Percentiles rank a stretch among this genome's conserved stretches.
phyloP scores from a whole-genome alignment of 768 basidiomycete species.

The Polyporus arcularius region DNA sequence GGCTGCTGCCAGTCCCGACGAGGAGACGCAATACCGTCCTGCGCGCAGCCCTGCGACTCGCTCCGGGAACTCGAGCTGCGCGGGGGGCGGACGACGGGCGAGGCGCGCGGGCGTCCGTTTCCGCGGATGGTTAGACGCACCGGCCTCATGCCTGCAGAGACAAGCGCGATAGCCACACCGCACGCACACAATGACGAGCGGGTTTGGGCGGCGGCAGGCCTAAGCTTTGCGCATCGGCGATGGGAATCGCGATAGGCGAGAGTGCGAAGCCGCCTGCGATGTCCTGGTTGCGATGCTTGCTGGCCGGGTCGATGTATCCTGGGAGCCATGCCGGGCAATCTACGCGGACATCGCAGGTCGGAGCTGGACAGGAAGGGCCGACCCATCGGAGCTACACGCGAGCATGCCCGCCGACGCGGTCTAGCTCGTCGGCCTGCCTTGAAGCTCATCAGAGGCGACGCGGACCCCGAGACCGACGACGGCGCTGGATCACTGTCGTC shows the following conservation, averaged over 20 bases:
- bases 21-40: background rate
- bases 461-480: background rate
- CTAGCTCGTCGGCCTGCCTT: background rate
- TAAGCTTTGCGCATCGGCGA: slow-evolving; percentile 11
- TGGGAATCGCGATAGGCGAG: slow-evolving; percentile 18
- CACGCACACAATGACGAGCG: slow-evolving; percentile 9
- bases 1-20: background rate
- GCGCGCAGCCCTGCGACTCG: slow-evolving; percentile 3
- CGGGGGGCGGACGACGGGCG: too few species aligned
- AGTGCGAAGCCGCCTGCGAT: background rate
- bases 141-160: background rate
- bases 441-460: background rate
- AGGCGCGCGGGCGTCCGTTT: too few species aligned
- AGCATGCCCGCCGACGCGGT: background rate
- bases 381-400: background rate
- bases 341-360: background rate
- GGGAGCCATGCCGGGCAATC: background rate
- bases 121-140: background rate
- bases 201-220: background rate
- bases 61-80: slow-evolving; percentile 1
- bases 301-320: too few species aligned
- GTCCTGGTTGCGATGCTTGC: background rate
- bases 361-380: background rate
- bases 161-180: background rate
- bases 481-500: background rate